These are phyloP conservation scores for Cryphonectria naterciae DNA, from an alignment of 2,329 filamentous ascomycete genomes.

Conservation along the genomic window DNA sequence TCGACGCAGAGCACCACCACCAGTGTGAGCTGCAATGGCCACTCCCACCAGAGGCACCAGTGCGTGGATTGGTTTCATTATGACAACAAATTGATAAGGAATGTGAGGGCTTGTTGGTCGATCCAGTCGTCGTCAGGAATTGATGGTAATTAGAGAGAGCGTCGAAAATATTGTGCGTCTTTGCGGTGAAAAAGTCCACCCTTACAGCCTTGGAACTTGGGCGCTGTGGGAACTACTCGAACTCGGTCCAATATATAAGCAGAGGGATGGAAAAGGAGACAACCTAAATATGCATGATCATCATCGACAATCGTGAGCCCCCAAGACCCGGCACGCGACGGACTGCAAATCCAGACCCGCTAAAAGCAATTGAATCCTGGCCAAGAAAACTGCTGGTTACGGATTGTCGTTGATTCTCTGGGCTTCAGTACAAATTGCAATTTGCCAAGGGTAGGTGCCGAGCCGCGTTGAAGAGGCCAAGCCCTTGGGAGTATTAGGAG, in stretches of 20 bases:
- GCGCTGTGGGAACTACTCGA: background rate
- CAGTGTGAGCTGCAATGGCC: constrained; percentile 8
- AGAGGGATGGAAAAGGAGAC: background rate
- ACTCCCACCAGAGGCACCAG: constrained; percentile 9
- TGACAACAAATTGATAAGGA: background rate
- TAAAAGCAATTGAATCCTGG: background rate
- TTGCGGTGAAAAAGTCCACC: background rate
- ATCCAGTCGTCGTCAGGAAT: background rate
- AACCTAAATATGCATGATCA: constrained; percentile 6
- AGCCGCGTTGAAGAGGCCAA: constrained; percentile 13
- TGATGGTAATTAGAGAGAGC: constrained; percentile 4
- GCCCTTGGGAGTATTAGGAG: constrained; percentile 8
- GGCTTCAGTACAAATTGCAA: background rate
- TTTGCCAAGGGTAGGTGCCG: constrained; percentile 13
- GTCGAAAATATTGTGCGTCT: background rate
- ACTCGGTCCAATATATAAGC: background rate
- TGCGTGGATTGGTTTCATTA: constrained; percentile 18
- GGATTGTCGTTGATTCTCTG: background rate
- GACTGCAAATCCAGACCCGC: background rate
- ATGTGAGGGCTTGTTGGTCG: background rate
- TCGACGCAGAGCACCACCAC: constrained; percentile 4
- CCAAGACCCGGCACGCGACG: constrained; percentile 5
- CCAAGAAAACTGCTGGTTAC: constrained; percentile 13
- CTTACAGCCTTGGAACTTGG: background rate
- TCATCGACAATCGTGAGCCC: background rate